These are phyloP conservation scores for Rheum nobile DNA, from an alignment of 148 eudicot genomes.

Conservation along the genomic window DNA sequence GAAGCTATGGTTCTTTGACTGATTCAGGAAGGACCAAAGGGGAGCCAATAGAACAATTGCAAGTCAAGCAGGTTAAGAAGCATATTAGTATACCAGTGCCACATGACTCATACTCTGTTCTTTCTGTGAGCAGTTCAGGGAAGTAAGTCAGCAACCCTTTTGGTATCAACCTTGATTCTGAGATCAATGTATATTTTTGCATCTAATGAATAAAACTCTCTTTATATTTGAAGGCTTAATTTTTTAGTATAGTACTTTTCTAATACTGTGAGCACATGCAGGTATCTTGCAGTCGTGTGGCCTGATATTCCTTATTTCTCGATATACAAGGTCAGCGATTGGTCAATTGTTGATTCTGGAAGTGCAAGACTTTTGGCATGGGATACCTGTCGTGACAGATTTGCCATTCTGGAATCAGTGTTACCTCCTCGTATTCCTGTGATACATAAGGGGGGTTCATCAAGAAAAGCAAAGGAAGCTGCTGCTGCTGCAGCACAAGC, in stretches of 20 bases:
- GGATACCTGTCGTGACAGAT: conserved; percentile 93
- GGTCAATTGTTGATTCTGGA: conserved; percentile 97
- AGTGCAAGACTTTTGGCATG: conserved; percentile 95
- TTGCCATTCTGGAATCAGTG: conserved; percentile 83
- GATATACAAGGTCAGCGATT: conserved; percentile 84
- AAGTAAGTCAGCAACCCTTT: conserved; percentile 50
- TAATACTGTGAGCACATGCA: conserved; percentile 22
- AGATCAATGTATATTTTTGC: neutral
- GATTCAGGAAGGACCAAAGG: conserved; percentile 63
- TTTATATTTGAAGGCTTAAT: neutral
- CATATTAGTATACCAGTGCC: conserved; percentile 88
- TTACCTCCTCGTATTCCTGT: conserved; percentile 67
- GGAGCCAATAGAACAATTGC: conserved; percentile 66
- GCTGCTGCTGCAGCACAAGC: conserved; percentile 93
- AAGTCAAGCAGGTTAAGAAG: conserved; percentile 85
- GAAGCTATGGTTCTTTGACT: conserved; percentile 64
- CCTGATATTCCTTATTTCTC: conserved; percentile 97
- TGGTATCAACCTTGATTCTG: neutral
- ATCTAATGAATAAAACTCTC: neutral
- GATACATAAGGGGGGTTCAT: conserved; percentile 76
- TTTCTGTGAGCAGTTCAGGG: conserved; percentile 92
- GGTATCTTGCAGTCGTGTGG: conserved; percentile 92
- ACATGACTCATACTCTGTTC: conserved; percentile 84
- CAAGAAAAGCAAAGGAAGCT: conserved; percentile 96
- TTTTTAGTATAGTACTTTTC: neutral